Conservation (phyloP, 345 rosid genomes). For the Rhizophora mangle region DNA sequence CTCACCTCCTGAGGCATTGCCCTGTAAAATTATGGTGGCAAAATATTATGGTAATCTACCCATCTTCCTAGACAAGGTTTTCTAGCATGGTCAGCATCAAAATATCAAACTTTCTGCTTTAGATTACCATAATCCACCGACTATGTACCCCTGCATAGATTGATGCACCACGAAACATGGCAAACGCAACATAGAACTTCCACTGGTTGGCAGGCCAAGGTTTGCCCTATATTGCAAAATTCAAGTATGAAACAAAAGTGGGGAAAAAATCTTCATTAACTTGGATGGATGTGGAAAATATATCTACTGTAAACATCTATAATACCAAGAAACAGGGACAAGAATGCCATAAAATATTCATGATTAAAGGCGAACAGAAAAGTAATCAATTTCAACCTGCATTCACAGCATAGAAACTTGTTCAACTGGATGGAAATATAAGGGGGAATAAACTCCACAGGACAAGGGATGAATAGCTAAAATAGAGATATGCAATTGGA, state of each 20-base stretch:
- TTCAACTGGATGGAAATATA: too few species aligned
- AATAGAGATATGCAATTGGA: too few species aligned
- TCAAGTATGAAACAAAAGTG: background rate
- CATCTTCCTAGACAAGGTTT: conserved; percentile 5
- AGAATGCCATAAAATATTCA: background rate
- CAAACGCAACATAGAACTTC: conserved; percentile 93
- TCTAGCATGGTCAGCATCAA: background rate
- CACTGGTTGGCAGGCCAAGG: conserved; percentile 83
- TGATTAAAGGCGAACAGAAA: background rate
- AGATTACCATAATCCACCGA: conserved; percentile 83
- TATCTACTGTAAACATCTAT: background rate
- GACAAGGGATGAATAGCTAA: too few species aligned
- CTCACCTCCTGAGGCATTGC: conserved; percentile 92
- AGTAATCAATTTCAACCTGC: background rate
- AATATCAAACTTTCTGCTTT: conserved; percentile 2
- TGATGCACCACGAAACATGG: conserved; percentile 84
- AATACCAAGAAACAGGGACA: background rate
- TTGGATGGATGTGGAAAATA: background rate
- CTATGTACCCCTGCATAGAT: conserved; percentile 72
- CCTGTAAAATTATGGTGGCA: conserved; percentile 45
- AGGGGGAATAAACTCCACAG: too few species aligned
- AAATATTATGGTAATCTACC: conserved; percentile 1
- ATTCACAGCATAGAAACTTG: background rate
- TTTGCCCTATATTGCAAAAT: conserved; percentile 56
- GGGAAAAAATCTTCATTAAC: background rate